Percentiles rank a stretch among this genome's conserved stretches.
These are phyloP conservation scores for Piloderma croceum DNA, from an alignment of 768 basidiomycete species.

Conservation along the genomic window DNA sequence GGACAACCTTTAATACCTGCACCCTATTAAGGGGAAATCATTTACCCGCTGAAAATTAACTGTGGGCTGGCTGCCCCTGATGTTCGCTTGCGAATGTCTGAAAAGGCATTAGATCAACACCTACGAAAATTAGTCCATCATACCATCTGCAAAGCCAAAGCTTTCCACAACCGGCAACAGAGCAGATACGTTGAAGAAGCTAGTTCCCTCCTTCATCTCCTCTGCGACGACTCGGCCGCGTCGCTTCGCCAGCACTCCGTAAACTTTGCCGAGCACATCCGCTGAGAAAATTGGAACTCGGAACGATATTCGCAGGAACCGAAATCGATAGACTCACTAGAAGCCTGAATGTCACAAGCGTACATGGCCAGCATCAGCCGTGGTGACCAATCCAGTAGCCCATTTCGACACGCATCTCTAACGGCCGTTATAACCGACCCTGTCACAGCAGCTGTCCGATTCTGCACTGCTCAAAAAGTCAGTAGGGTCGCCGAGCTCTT, in stretches of 20 bases:
- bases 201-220: conserved; percentile 97
- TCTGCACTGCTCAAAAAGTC: conserved; percentile 50
- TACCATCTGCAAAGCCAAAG: conserved; percentile 96
- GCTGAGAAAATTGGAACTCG: conserved; percentile 39
- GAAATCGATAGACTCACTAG: conserved; percentile 54
- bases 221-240: conserved; percentile 91
- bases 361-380: conserved; percentile 98
- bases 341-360: conserved; percentile 95
- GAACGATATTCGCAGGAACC: conserved; percentile 10
- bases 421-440: conserved; percentile 88
- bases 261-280: conserved; percentile 96
- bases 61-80: conserved; percentile 98
- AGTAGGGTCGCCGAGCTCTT: too few species aligned
- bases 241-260: conserved; percentile 88
- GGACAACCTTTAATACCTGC: neutral
- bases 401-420: conserved; percentile 85
- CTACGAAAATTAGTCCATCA: conserved; percentile 17
- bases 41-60: conserved; percentile 90
- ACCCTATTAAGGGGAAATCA: conserved; percentile 2
- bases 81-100: conserved; percentile 93
- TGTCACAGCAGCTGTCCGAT: conserved; percentile 75
- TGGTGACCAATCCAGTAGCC: conserved; percentile 95
- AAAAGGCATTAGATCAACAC: neutral
- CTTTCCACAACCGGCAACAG: conserved; percentile 93
- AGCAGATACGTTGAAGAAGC: conserved; percentile 89